These are phyloP conservation scores for Trichosporon sp. DNA, from an alignment of 1,284 basidiomycete genomes.

Conservation along the genomic window DNA sequence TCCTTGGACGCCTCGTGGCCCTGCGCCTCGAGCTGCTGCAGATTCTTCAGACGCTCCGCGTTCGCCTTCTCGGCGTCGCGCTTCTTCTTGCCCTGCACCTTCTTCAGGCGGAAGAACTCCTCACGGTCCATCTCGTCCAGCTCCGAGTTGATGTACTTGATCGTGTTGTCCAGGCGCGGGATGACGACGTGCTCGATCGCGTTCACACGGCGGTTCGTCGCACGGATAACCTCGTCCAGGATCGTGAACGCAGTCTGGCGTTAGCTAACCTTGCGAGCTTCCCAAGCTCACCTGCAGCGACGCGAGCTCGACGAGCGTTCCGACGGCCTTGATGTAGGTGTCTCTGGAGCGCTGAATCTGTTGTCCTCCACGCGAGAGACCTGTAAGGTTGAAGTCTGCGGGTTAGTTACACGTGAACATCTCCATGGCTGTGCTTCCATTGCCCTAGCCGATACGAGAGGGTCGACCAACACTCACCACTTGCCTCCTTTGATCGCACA, in stretches of 20 bases:
- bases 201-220: conserved; percentile 96
- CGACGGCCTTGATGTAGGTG: conserved; percentile 93
- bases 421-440: neutral
- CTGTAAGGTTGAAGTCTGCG: conserved; percentile 94
- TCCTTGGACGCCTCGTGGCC: conserved; percentile 48
- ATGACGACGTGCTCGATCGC: conserved; percentile 98
- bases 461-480: conserved; percentile 56
- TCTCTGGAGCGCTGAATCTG: conserved; percentile 91
- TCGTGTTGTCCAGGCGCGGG: conserved; percentile 91
- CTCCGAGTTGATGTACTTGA: conserved; percentile 95
- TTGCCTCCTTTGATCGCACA: conserved; percentile 68
- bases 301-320: conserved; percentile 94
- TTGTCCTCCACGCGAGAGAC: conserved; percentile 93
- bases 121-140: conserved; percentile 96
- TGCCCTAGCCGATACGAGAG: no score
- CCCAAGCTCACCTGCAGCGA: conserved; percentile 59
- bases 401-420: neutral
- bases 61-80: conserved; percentile 55
- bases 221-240: conserved; percentile 96
- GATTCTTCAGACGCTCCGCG: conserved; percentile 27
- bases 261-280: conserved; percentile 2
- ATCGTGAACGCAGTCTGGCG: conserved; percentile 93
- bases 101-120: conserved; percentile 94
- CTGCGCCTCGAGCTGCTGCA: conserved; percentile 32
- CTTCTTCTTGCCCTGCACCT: conserved; percentile 97